Evolutionary conservation across 23 red algal genomes (phyloP).

Genomic region (Rhodosorus marinus): DNA sequence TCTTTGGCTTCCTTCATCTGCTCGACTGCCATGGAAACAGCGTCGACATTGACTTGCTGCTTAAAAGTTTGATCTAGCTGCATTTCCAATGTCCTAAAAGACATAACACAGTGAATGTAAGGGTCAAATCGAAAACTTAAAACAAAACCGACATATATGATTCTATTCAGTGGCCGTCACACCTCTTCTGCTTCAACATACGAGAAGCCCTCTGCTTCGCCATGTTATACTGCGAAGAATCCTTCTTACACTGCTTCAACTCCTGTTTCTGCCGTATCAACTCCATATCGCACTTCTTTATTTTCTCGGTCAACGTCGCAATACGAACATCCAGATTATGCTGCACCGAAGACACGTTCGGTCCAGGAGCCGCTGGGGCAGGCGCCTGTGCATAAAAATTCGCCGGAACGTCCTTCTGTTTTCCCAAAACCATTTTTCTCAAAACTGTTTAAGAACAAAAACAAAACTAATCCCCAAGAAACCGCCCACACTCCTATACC

Average conservation of each 20-base stretch:
- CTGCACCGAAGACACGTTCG: background rate
- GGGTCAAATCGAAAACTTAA: no score
- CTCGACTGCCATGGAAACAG: slow-evolving; percentile 29
- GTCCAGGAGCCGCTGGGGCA: background rate
- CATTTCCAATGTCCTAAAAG: slow-evolving; percentile 23
- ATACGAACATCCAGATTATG: slow-evolving; percentile 3
- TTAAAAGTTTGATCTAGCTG: slow-evolving; percentile 25
- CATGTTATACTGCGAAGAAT: slow-evolving; percentile 27
- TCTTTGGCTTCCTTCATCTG: slow-evolving; percentile 38
- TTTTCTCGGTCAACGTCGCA: slow-evolving; percentile 11
- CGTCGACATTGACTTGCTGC: slow-evolving; percentile 41
- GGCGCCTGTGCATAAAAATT: background rate
- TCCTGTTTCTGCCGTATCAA: slow-evolving; percentile 49
- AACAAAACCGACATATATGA: no score
- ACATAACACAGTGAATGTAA: no score
- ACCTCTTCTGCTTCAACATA: slow-evolving; percentile 53
- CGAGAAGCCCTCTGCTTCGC: slow-evolving; percentile 42
- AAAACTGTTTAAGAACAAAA: no score
- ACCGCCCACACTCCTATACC: no score
- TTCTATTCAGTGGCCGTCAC: no score
- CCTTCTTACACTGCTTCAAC: slow-evolving; percentile 42
- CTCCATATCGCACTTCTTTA: slow-evolving; percentile 37
- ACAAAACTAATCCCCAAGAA: no score
- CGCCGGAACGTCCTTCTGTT: background rate
- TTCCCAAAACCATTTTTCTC: no score